These are phyloP conservation scores for Mycena sanguinolenta DNA, from an alignment of 768 basidiomycete genomes.

Conservation along the genomic window DNA sequence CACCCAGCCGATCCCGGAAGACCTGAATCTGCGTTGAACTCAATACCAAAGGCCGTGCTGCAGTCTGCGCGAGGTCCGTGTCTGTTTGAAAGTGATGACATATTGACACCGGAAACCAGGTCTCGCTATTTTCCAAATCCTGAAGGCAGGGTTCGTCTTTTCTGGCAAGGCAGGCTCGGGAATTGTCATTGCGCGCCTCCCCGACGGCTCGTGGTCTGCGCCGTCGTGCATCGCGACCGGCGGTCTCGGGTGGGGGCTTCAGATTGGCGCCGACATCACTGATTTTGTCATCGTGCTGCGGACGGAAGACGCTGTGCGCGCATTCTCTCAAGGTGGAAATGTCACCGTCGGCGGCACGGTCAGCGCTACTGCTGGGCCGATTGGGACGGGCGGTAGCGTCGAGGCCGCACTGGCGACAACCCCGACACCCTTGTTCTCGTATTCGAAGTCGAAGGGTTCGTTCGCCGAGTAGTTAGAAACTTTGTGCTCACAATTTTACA, in stretches of 20 bases:
- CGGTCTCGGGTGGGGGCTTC: slow-evolving; percentile 94
- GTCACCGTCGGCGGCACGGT: slow-evolving; percentile 94
- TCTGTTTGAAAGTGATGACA: slow-evolving; percentile 40
- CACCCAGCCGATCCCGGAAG: slow-evolving; percentile 83
- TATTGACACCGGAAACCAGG: slow-evolving; percentile 74
- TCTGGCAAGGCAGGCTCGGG: slow-evolving; percentile 52
- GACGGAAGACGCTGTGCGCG: slow-evolving; percentile 94
- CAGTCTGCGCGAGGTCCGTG: slow-evolving; percentile 86
- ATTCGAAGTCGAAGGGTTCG: slow-evolving; percentile 97
- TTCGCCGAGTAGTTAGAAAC: too few species aligned
- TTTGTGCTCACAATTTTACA: slow-evolving; percentile 43
- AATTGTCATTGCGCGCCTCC: slow-evolving; percentile 30
- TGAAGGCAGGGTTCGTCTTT: slow-evolving; percentile 31
- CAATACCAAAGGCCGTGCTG: slow-evolving; percentile 93
- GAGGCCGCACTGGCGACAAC: slow-evolving; percentile 84
- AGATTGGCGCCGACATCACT: slow-evolving; percentile 95
- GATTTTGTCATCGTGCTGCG: slow-evolving; percentile 98
- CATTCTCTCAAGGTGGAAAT: slow-evolving; percentile 96
- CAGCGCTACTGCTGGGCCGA: slow-evolving; percentile 89
- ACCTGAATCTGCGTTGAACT: slow-evolving; percentile 92
- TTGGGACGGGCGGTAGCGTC: slow-evolving; percentile 93
- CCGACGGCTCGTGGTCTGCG: slow-evolving; percentile 93
- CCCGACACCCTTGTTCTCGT: slow-evolving; percentile 97
- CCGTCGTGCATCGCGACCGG: slow-evolving; percentile 98
- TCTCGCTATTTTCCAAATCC: slow-evolving; percentile 25